A percentile compares a stretch with the other conserved stretches of the same genome.
Conservation (phyloP, 2,329 filamentous ascomycete species). For the Colletotrichum coccodes region DNA sequence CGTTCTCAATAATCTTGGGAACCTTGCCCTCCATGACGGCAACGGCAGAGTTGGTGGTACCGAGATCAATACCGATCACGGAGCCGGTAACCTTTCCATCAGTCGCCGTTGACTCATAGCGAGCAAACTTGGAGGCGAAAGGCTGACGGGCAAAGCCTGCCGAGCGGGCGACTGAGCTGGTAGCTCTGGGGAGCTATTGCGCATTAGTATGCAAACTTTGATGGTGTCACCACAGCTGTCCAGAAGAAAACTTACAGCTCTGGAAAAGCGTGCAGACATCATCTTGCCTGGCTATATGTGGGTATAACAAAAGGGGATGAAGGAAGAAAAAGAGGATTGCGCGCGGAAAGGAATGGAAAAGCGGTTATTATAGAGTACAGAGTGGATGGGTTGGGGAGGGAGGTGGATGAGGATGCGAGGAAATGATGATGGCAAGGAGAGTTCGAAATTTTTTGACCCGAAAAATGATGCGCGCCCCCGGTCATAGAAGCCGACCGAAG, state of each 20-base stretch:
- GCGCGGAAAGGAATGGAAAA: constrained; percentile 31
- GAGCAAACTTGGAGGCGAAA: constrained; percentile 77
- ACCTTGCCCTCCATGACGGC: constrained; percentile 97
- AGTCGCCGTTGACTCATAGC: constrained; percentile 75
- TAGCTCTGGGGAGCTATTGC: constrained; percentile 80
- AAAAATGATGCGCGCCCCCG: constrained; percentile 45
- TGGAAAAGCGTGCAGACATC: constrained; percentile 77
- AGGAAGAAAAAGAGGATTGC: constrained; percentile 36
- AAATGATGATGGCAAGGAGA: constrained; percentile 37
- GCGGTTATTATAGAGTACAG: constrained; percentile 34
- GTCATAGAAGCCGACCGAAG: constrained; percentile 56
- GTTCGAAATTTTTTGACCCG: constrained; percentile 50
- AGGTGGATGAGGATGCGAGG: constrained; percentile 19
- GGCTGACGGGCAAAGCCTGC: constrained; percentile 76
- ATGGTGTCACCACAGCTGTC: constrained; percentile 23
- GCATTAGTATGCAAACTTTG: constrained; percentile 37
- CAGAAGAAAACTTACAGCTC: constrained; percentile 71
- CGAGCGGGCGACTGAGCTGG: constrained; percentile 74
- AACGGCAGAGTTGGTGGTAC: constrained; percentile 97
- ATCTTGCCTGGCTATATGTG: constrained; percentile 59
- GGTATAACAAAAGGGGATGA: constrained; percentile 40
- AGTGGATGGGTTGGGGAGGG: constrained; percentile 23
- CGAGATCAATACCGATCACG: constrained; percentile 98
- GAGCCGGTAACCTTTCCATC: constrained; percentile 91
- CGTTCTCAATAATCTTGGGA: constrained; percentile 97